Evolutionary conservation across 352 stramenopile genomes (phyloP).

Genomic region (Phytopythium aichiense): DNA sequence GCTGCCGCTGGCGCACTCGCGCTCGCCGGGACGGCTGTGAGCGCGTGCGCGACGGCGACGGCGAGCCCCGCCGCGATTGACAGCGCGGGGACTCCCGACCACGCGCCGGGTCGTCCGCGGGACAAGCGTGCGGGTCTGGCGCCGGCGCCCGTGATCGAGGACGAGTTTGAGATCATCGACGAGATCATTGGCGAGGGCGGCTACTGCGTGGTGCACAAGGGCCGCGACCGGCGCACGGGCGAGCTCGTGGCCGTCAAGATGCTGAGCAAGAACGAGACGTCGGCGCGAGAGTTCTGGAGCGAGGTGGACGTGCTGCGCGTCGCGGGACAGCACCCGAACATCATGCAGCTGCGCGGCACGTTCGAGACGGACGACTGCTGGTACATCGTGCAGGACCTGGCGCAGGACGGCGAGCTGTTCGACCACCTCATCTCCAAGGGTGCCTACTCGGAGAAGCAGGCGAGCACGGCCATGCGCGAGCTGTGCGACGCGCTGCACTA

Average conservation of each 20-base stretch:
- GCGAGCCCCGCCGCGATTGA: background rate
- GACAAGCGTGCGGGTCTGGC: background rate
- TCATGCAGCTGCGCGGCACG: slow-evolving; percentile 69
- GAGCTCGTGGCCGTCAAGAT: slow-evolving; percentile 80
- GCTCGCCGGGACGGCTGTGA: slow-evolving; percentile 1
- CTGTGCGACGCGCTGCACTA: slow-evolving; percentile 79
- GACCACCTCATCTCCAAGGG: slow-evolving; percentile 84
- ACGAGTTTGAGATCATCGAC: slow-evolving; percentile 73
- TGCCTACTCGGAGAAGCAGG: slow-evolving; percentile 82
- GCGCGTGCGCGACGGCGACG: background rate
- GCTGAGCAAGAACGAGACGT: slow-evolving; percentile 73
- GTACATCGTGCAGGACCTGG: slow-evolving; percentile 84
- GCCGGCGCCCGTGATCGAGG: slow-evolving; percentile 35
- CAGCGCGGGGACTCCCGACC: background rate
- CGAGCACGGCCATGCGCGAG: slow-evolving; percentile 62
- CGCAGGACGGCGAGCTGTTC: slow-evolving; percentile 84
- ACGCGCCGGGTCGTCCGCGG: background rate
- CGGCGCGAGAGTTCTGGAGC: slow-evolving; percentile 76
- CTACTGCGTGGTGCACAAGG: slow-evolving; percentile 78
- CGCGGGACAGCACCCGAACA: slow-evolving; percentile 70
- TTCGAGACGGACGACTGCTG: slow-evolving; percentile 71
- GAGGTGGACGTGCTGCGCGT: slow-evolving; percentile 76
- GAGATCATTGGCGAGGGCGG: slow-evolving; percentile 79
- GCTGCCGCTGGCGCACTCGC: background rate
- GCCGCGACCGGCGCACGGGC: slow-evolving; percentile 51